phyloP scores from a whole-genome alignment of 768 basidiomycete species.

The Pisolithus microcarpus region DNA sequence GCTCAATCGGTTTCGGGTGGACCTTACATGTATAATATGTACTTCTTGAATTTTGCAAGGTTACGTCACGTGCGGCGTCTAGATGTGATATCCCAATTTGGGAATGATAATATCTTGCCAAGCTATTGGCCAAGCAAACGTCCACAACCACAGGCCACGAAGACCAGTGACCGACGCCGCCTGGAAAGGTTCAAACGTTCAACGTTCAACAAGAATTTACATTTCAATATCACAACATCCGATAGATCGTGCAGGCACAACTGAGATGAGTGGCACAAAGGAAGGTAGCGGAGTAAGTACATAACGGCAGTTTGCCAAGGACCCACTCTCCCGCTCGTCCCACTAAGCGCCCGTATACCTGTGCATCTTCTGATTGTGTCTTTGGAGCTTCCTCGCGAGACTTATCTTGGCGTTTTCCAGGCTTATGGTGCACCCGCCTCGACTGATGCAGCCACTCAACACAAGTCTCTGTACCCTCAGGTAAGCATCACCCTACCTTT shows the following conservation, averaged over 20 bases:
- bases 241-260: background rate
- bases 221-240: background rate
- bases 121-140: no score
- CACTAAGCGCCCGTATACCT: background rate
- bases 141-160: no score
- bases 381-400: constrained; percentile 6
- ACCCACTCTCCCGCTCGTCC: background rate
- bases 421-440: constrained; percentile 5
- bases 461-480: constrained; percentile 22
- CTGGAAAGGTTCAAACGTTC: no score
- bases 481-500: constrained; percentile 21
- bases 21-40: no score
- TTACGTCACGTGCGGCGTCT: no score
- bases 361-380: constrained; percentile 4
- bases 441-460: constrained; percentile 25
- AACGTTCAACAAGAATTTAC: no score
- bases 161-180: no score
- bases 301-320: constrained; percentile 18
- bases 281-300: constrained; percentile 23
- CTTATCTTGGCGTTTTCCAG: constrained; percentile 21
- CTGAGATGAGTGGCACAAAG: constrained; percentile 15
- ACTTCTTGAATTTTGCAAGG: no score
- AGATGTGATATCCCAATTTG: no score
- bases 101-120: no score
- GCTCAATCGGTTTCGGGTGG: no score